A percentile compares a stretch with the other conserved stretches of the same genome.
phyloP scores from a whole-genome alignment of 1,284 basidiomycete species.

The Cryptococcus neoformans region DNA sequence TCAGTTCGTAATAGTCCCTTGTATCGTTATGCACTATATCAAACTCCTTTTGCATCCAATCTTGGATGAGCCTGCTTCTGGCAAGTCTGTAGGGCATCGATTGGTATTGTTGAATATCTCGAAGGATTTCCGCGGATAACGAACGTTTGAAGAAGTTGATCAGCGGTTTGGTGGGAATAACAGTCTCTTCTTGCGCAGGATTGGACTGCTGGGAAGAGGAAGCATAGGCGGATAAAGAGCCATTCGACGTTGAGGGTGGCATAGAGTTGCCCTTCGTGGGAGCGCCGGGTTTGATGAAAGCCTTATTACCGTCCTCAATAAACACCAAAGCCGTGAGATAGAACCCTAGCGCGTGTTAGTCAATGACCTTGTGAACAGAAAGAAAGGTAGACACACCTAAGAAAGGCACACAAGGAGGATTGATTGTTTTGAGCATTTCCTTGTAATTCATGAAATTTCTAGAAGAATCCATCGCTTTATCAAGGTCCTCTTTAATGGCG shows the following conservation, averaged over 20 bases:
- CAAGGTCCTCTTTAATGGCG: conserved; percentile 59
- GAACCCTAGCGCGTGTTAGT: conserved; percentile 62
- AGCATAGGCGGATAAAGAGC: conserved; percentile 12
- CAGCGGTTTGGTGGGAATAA: conserved; percentile 48
- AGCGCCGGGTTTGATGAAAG: conserved; percentile 48
- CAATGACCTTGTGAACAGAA: not conserved
- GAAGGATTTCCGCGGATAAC: conserved; percentile 89
- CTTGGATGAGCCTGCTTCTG: conserved; percentile 63
- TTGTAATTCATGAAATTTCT: conserved; percentile 95
- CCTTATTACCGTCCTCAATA: conserved; percentile 97
- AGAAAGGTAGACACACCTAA: conserved; percentile 60
- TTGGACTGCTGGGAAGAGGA: not conserved
- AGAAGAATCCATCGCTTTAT: conserved; percentile 79
- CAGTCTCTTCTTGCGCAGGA: conserved; percentile 4
- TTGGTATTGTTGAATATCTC: conserved; percentile 96
- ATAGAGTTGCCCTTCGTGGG: conserved; percentile 9
- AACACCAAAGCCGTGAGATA: conserved; percentile 95
- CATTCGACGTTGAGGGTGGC: conserved; percentile 21
- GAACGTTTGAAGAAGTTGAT: conserved; percentile 97
- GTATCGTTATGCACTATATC: conserved; percentile 65
- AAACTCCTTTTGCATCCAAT: conserved; percentile 75
- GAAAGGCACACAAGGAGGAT: conserved; percentile 96
- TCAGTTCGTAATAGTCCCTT: conserved; percentile 73
- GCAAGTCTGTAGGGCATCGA: conserved; percentile 82
- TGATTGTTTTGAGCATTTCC: conserved; percentile 74